These are phyloP conservation scores for Pseudonectria foliicola DNA, from an alignment of 2,329 filamentous ascomycete species.

Conservation along the genomic window DNA sequence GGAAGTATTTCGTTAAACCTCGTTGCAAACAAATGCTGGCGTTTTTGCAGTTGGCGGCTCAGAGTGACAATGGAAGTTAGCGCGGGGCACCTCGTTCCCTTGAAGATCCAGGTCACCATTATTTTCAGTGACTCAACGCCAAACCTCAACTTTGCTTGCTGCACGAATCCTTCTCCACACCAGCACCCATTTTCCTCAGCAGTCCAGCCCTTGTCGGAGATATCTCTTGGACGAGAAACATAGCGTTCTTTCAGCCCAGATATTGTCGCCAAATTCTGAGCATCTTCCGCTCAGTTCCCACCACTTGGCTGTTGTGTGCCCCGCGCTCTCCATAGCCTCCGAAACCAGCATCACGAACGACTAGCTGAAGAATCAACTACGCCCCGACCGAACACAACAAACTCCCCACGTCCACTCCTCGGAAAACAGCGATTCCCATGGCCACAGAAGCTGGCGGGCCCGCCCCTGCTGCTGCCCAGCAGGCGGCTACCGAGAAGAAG, in stretches of 20 bases:
- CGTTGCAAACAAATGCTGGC: no score
- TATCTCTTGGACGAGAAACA: no score
- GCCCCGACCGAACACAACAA: constrained; percentile 6
- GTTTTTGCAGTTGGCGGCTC: no score
- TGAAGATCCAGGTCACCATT: constrained; percentile 15
- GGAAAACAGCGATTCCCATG: constrained; percentile 18
- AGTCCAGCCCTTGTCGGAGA: not conserved
- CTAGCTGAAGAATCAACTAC: no score
- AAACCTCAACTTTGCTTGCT: constrained; percentile 5
- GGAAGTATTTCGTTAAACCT: no score
- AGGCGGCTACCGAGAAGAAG: constrained; percentile 16
- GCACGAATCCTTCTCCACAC: constrained; percentile 5
- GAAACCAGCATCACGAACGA: not conserved
- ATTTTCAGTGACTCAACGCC: constrained; percentile 29
- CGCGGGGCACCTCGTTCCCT: constrained; percentile 26
- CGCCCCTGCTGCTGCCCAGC: constrained; percentile 20
- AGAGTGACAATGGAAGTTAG: constrained; percentile 17
- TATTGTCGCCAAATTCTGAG: no score
- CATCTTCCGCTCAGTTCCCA: no score
- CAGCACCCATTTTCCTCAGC: not conserved
- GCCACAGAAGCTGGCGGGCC: constrained; percentile 25
- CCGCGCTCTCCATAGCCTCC: no score
- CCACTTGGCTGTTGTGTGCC: no score
- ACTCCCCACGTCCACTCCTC: not conserved
- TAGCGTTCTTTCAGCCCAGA: no score